Evolutionary conservation across 1,139 yeast genomes (phyloP), one percentile per base, ranked within the genome.

Genomic region (Nakaseomyces kungkrabaensis): DNA sequence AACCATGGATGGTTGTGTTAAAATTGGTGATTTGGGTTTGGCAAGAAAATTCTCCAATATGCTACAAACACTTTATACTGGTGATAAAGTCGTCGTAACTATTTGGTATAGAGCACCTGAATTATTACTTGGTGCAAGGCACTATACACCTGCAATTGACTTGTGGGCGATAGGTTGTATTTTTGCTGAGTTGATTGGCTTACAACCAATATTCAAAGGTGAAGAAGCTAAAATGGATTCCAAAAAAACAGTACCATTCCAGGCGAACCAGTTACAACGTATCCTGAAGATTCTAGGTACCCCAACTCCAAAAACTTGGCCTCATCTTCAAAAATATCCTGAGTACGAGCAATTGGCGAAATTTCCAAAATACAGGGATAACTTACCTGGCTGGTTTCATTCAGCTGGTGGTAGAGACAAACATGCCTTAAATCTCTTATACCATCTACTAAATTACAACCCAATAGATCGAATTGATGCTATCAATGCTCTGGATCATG

Each of bases 91-190:
- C 22, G 98, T 92, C 49, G 98, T 92, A 8, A 92, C 98, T 0
- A 92, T 92, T 53, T 92, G 98, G 98, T 92, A 92, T 66, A 75
- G 98, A 56, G 97, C 98, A 0, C 97, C 98, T 0, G 98, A 92
- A 65, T 72, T 92, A 44, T 71, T 92, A 40, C 69, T 92, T 38
- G 98, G 98, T 0, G 89, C 96, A 1, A 72, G 96, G 46, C 96
- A 92, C 68, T 92, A 92, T 64, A 85, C 97, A 0, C 96, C 97
- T 0, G 92, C 97, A 0, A 85, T 92, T 44, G 97, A 92, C 68
- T 68, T 88, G 48, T 92, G 98, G 98, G 97, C 98, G 0, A 88
- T 89, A 8, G 98, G 98, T 0, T 92, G 98, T 67, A 92, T 94
- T 8, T 74, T 92, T 56, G 98, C 96, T 0, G 99, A 94, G 64